Percentiles rank a stretch among this genome's conserved stretches.
Evolutionary conservation across 495 filamentous ascomycete genomes (phyloP).

Genomic region (Pyrenopolyporus hunteri): DNA sequence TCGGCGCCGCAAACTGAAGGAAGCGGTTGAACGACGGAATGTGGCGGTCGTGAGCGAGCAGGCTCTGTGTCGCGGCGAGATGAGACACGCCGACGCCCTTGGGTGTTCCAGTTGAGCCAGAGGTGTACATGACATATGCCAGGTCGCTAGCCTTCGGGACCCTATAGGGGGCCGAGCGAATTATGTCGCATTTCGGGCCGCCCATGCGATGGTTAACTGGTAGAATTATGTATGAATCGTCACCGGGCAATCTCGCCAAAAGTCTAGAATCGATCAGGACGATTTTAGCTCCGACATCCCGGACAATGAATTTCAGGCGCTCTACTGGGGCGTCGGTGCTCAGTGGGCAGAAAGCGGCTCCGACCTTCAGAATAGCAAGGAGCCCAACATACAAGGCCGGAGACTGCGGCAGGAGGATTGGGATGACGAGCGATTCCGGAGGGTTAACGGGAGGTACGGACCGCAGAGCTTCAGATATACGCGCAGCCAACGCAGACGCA

Average conservation of each 20-base stretch:
- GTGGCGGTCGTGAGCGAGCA: constrained; percentile 76
- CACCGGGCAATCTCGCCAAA: constrained; percentile 38
- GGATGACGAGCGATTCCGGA: constrained; percentile 59
- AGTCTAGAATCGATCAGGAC: constrained; percentile 58
- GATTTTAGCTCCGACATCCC: constrained; percentile 66
- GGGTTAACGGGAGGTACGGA: not conserved
- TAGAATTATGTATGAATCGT: constrained; percentile 32
- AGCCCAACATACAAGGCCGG: constrained; percentile 73
- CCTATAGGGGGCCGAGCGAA: not conserved
- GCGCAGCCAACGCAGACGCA: constrained; percentile 58
- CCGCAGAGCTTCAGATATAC: constrained; percentile 48
- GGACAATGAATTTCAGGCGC: constrained; percentile 72
- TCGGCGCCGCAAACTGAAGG: constrained; percentile 85
- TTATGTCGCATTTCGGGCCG: not conserved
- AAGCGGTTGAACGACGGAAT: constrained; percentile 77
- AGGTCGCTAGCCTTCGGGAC: constrained; percentile 50
- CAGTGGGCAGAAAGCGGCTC: constrained; percentile 81
- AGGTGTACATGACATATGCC: constrained; percentile 92
- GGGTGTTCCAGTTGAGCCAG: constrained; percentile 84
- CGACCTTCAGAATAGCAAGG: constrained; percentile 75
- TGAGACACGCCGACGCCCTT: constrained; percentile 86
- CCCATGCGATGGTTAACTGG: constrained; percentile 33
- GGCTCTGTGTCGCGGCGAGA: constrained; percentile 72
- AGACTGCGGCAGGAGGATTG: constrained; percentile 73
- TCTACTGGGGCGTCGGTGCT: constrained; percentile 73